Evolutionary conservation across 1,284 basidiomycete species (phyloP), one percentile per base, ranked within the genome.

Genomic region (Cerioporus squamosus): DNA sequence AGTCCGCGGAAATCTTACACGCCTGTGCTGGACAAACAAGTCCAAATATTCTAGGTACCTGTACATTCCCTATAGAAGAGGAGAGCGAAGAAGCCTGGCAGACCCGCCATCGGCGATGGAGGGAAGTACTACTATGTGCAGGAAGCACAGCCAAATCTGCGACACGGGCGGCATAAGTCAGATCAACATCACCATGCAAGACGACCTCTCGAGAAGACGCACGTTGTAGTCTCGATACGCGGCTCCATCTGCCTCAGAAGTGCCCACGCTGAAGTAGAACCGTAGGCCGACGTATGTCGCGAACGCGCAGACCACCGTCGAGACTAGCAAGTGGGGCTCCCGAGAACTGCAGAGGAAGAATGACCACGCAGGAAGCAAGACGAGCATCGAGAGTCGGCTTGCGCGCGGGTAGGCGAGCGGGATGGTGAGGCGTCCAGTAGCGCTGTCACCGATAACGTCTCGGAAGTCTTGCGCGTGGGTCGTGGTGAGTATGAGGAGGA

Each of bases 401-500:
- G 38, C 51, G 5, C 3, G 17, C 3, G 77, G 77, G 43, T 70
- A 69, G 5, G 70, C 63, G 50, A 78, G 73, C 14, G 77, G 77
- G 0, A 79, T 54, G 4, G 77, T 79, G 24, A 59, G 68, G 3
- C 77, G 69, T 8, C 75, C 75, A 6, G 72, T 68, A 22, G 68
- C 31, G 2, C 61, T 56, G 50, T 79, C 77, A 15, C 77, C 77
- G 2, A 75, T 69, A 38, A 69, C 66, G 54, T 79, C 77, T 49
- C 74, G 70, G 64, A 79, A 79, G 59, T 79, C 77, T 44, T 79
- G 78, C 24, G 75, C 69, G 23, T 79, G 77, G 17, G 76, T 68
- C 2, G 78, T 78, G 15, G 75, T 77, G 14, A 69, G 38, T 44
- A 74, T 68, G 14, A 76, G 65, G 6, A 61, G 54, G 0, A 66